A percentile compares a stretch with the other conserved stretches of the same genome.
These are phyloP conservation scores for Falciphora oryzae DNA, from an alignment of 2,329 filamentous ascomycete species.

Conservation along the genomic window DNA sequence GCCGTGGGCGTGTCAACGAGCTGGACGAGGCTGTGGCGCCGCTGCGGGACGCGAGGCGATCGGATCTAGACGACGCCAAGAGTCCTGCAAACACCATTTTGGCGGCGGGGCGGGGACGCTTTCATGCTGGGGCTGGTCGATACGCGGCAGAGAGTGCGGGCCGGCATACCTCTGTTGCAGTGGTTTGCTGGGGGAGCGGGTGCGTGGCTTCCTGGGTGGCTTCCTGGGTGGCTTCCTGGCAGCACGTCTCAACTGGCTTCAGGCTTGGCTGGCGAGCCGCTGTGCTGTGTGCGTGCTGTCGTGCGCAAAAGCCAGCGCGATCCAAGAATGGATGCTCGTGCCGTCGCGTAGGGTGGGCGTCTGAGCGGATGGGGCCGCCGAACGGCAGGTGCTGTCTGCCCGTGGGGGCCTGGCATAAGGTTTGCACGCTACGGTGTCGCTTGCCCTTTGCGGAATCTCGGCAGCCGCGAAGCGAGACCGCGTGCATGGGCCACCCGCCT, in stretches of 20 bases:
- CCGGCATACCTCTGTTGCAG: neutral
- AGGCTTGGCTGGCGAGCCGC: too few relatives aligned
- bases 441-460: neutral
- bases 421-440: too few relatives aligned
- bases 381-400: too few relatives aligned
- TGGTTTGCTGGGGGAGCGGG: neutral
- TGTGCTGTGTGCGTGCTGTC: neutral
- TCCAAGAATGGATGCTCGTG: neutral
- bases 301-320: neutral
- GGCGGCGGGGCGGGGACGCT: slow-evolving; percentile 2
- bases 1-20: slow-evolving; percentile 15
- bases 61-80: slow-evolving; percentile 6
- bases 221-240: too few relatives aligned
- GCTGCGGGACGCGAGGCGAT: slow-evolving; percentile 1
- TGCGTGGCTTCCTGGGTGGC: neutral
- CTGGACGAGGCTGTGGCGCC: slow-evolving; percentile 10
- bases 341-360: neutral
- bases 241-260: too few relatives aligned
- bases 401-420: too few relatives aligned
- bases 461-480: neutral
- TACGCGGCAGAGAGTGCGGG: neutral
- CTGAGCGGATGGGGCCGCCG: neutral
- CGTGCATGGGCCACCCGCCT: neutral
- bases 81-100: slow-evolving; percentile 9
- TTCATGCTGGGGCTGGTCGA: slow-evolving; percentile 4